Conservation (phyloP, 306 rosid species). For the Calophaca sinica region DNA sequence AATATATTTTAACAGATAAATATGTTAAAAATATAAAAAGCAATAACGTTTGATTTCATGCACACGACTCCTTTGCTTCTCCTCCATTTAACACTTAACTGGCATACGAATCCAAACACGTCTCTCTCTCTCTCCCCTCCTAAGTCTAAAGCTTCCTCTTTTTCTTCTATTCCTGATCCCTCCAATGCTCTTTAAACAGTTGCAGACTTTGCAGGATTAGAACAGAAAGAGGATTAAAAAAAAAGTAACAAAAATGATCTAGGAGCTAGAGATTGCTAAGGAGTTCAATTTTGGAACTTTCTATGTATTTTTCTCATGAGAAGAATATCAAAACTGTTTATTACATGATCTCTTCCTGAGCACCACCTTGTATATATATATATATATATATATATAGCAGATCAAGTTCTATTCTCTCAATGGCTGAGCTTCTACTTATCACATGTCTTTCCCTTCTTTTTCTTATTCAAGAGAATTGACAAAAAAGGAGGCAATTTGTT, state of each 20-base stretch:
- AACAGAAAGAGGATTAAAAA: slow-evolving; percentile 42
- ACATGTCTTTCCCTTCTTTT: slow-evolving; percentile 55
- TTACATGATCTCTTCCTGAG: too few species aligned
- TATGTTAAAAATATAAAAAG: not conserved
- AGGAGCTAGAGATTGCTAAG: not conserved
- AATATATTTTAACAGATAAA: not conserved
- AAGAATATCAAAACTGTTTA: not conserved
- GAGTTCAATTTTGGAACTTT: not conserved
- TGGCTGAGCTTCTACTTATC: slow-evolving; percentile 54
- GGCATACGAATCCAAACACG: slow-evolving; percentile 48
- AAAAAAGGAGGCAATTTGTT: not conserved
- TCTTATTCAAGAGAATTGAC: slow-evolving; percentile 38
- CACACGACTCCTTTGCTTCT: slow-evolving; percentile 47
- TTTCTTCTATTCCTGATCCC: slow-evolving; percentile 47
- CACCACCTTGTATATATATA: too few species aligned
- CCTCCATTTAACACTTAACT: slow-evolving; percentile 40
- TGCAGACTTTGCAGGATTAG: slow-evolving; percentile 42
- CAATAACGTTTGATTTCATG: slow-evolving; percentile 45
- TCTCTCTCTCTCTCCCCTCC: slow-evolving; percentile 35
- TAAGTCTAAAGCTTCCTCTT: slow-evolving; percentile 39
- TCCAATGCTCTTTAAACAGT: slow-evolving; percentile 48
- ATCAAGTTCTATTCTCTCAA: not conserved
- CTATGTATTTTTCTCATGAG: not conserved
- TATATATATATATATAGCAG: too few species aligned
- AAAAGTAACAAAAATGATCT: not conserved